Evolutionary conservation across 805 yeast genomes (phyloP), one percentile per base, ranked within the genome.

Genomic region (Zygosaccharomyces lentus): DNA sequence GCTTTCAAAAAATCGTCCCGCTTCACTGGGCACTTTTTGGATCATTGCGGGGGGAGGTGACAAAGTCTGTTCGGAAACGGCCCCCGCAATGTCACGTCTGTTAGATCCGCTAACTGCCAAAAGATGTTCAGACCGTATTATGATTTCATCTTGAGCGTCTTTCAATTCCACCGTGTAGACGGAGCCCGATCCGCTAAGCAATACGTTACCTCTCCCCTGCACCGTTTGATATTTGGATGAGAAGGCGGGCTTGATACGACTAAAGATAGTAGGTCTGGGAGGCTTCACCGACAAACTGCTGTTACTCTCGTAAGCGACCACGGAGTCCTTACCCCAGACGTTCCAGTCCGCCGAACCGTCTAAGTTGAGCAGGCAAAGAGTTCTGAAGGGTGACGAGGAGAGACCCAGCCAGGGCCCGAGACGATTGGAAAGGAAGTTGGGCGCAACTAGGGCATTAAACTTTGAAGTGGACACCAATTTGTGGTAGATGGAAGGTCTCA

Each of bases 161-260:
- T 52, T 46, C 37, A 65, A 47, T 13, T 59, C 62, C n/a, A 65
- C 49, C 2, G 64, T 55, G 41, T 63, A 54, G 0, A 61, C 54
- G 2, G 66, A 62, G 9, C 59, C 57, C 6, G 58, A 46, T 2
- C 60, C 63, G 41, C 58, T 56, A 24, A 59, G 43, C 6, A 62
- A 47, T 2, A 62, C 54, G 40, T 59, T 61, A 10, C 69, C 69
- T 26, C 68, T 56, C 8, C 69, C 69, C 40, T 55, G 58, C 4
- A 61, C 12, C 5, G 54, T 52, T 19, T 50, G 51, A 41, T 53
- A 62, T 34, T 55, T 52, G 30, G 53, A 46, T 19, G 56, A 54
- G 24, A 55, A 54, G 9, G 42, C 41, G 9, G 46, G 41, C 21
- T 41, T 49, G 15, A 39, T 34, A 34, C 34, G 43, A 26, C 39